These are phyloP conservation scores for Casuarina equisetifolia DNA, from an alignment of 306 rosid genomes.

Conservation along the genomic window DNA sequence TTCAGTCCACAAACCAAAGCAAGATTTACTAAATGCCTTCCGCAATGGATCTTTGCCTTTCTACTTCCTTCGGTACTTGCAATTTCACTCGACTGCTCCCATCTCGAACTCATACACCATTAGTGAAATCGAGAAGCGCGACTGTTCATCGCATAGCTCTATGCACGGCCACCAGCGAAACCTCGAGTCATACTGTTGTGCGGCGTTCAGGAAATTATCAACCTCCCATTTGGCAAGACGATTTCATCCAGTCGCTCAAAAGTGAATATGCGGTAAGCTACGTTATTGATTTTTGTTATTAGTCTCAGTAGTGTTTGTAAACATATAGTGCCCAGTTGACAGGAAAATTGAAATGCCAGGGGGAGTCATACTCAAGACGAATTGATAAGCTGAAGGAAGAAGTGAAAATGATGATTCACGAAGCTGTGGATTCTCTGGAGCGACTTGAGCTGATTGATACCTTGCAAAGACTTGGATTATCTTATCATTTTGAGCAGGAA, in stretches of 20 bases:
- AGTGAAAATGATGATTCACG: constrained; percentile 21
- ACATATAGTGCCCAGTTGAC: not conserved
- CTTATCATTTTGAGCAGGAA: constrained; percentile 33
- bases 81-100: not conserved
- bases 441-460: constrained; percentile 32
- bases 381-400: not conserved
- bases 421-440: constrained; percentile 12
- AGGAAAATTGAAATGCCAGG: constrained; percentile 11
- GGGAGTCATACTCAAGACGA: not conserved
- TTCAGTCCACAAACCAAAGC: not conserved
- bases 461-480: constrained; percentile 42
- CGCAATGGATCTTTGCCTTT: not conserved
- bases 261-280: constrained; percentile 4
- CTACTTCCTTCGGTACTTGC: not conserved
- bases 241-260: constrained; percentile 12
- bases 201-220: constrained; percentile 29
- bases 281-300: not conserved
- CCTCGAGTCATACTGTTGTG: not conserved
- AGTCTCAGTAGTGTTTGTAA: not conserved
- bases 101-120: not conserved
- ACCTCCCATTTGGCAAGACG: constrained; percentile 22
- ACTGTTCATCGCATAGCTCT: not conserved
- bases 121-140: not conserved
- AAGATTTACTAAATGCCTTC: not conserved
- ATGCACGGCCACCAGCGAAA: not conserved